A percentile compares a stretch with the other conserved stretches of the same genome.
phyloP scores from a whole-genome alignment of 2,329 filamentous ascomycete genomes.

The Pestalotiopsis sp. region DNA sequence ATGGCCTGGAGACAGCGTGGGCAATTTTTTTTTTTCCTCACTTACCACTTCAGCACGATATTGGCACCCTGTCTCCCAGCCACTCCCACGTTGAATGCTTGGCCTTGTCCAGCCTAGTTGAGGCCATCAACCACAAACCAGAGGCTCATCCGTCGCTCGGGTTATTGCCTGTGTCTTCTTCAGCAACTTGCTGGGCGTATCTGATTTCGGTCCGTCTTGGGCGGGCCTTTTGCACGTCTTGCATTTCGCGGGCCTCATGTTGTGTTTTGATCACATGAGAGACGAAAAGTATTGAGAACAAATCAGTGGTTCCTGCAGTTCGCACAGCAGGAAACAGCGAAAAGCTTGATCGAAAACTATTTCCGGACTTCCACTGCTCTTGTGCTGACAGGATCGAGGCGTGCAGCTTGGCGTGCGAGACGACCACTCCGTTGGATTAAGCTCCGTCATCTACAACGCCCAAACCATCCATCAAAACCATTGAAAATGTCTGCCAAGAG shows the following conservation, averaged over 20 bases:
- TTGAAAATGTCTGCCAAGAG: not conserved
- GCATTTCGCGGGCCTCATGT: not conserved
- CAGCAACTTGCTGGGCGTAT: too few relatives aligned
- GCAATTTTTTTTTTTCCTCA: not conserved
- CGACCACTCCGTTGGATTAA: not conserved
- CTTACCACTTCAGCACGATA: not conserved
- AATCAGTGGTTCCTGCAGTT: slow-evolving; percentile 7
- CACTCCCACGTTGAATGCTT: not conserved
- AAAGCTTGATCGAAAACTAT: slow-evolving; percentile 4
- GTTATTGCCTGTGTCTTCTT: too few relatives aligned
- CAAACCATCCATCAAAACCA: not conserved
- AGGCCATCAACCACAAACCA: not conserved
- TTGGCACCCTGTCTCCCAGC: slow-evolving; percentile 9
- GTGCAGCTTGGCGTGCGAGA: slow-evolving; percentile 2
- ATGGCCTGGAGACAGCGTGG: not conserved
- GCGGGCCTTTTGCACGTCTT: not conserved
- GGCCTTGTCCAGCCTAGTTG: not conserved
- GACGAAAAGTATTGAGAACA: not conserved
- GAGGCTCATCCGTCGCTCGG: too few relatives aligned
- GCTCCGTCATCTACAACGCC: not conserved
- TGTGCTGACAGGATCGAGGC: slow-evolving; percentile 10
- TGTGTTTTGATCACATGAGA: not conserved
- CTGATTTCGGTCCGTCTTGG: not conserved
- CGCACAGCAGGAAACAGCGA: not conserved
- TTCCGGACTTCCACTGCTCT: not conserved